These are phyloP conservation scores for Hirsutella rhossiliensis DNA, from an alignment of 2,329 filamentous ascomycete species.

Conservation along the genomic window DNA sequence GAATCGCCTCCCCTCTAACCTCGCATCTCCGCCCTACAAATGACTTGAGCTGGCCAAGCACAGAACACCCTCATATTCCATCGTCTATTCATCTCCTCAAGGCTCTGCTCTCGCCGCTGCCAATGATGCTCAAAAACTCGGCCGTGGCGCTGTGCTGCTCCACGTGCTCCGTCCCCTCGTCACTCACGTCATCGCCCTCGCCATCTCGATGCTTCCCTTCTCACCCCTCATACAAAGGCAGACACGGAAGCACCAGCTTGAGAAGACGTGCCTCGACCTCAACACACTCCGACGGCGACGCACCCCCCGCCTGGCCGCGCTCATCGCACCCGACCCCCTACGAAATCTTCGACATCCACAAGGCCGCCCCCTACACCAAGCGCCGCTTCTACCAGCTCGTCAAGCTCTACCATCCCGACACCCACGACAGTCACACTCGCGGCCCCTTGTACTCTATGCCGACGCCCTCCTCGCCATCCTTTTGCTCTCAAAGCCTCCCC, in stretches of 20 bases:
- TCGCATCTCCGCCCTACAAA: no score
- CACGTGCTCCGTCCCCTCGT: not conserved
- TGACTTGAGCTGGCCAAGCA: no score
- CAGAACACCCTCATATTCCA: no score
- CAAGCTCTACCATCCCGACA: slow-evolving; percentile 92
- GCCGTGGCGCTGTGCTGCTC: not conserved
- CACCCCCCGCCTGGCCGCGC: slow-evolving; percentile 31
- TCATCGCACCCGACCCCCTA: slow-evolving; percentile 63
- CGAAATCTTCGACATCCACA: slow-evolving; percentile 60
- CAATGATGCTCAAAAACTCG: not conserved
- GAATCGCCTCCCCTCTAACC: no score
- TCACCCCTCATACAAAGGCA: not conserved
- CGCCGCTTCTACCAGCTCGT: slow-evolving; percentile 78
- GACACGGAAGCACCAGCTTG: not conserved
- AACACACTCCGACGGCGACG: not conserved
- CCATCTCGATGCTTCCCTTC: not conserved
- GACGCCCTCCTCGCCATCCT: not conserved
- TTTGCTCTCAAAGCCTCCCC: slow-evolving; percentile 18
- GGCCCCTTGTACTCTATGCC: not conserved
- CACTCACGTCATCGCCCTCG: not conserved
- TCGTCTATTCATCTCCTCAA: not conserved
- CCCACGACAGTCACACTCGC: slow-evolving; percentile 19
- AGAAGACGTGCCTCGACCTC: not conserved
- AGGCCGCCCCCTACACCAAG: slow-evolving; percentile 65
- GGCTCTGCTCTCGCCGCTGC: no score